A percentile compares a stretch with the other conserved stretches of the same genome.
Conservation (phyloP, 805 yeast species). For the Kazachstania viticola region DNA sequence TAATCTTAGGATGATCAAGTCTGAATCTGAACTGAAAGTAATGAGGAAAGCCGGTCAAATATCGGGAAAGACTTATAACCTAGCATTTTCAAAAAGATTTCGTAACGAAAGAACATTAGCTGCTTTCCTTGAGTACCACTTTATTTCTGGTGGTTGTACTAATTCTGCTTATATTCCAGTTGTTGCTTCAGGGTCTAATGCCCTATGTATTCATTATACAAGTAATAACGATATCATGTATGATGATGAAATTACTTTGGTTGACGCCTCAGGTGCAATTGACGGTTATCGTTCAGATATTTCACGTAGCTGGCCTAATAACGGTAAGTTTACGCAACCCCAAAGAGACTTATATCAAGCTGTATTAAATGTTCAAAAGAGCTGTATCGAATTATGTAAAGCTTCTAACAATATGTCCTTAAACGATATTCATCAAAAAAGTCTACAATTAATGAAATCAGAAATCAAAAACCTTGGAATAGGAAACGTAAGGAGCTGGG, state of each 20-base stretch:
- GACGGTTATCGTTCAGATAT: conserved; percentile 97
- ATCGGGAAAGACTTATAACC: conserved; percentile 73
- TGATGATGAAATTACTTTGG: conserved; percentile 72
- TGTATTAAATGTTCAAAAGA: conserved; percentile 70
- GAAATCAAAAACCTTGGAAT: conserved; percentile 73
- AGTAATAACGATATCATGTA: conserved; percentile 76
- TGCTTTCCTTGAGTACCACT: conserved; percentile 70
- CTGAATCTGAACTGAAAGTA: conserved; percentile 60
- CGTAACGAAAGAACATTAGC: conserved; percentile 67
- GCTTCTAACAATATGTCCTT: conserved; percentile 42
- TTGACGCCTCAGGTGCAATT: conserved; percentile 87
- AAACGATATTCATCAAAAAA: conserved; percentile 63
- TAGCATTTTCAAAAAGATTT: conserved; percentile 61
- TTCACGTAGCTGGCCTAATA: conserved; percentile 91
- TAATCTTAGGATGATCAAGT: conserved; percentile 51
- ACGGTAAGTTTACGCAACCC: conserved; percentile 59
- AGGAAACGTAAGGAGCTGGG: conserved; percentile 36
- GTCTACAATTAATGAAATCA: conserved; percentile 44
- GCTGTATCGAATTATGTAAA: conserved; percentile 62
- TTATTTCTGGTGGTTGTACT: conserved; percentile 82
- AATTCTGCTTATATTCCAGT: conserved; percentile 88
- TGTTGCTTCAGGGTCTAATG: conserved; percentile 87
- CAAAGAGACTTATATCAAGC: conserved; percentile 85
- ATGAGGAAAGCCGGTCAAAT: conserved; percentile 78
- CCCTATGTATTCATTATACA: conserved; percentile 87